Percentiles rank a stretch among this genome's conserved stretches.
Conservation (phyloP, 2,329 filamentous ascomycete species). For the Claviceps sp. region DNA sequence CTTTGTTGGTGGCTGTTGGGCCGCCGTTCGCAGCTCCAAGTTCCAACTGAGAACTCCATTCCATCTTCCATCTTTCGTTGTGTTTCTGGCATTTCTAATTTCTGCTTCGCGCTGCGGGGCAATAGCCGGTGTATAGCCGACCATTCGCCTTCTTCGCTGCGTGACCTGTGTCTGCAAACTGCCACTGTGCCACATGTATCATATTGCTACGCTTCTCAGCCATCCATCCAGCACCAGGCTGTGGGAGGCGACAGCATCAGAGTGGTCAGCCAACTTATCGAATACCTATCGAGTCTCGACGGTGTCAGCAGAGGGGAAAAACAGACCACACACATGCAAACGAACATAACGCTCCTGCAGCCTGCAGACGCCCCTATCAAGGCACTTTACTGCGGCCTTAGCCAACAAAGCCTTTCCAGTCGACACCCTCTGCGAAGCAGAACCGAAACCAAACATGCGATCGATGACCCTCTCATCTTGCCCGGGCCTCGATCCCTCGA, state of each 20-base stretch:
- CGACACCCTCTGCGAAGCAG: not conserved
- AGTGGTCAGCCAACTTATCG: no score
- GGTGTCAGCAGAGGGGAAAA: not conserved
- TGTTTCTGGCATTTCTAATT: not conserved
- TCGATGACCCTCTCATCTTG: not conserved
- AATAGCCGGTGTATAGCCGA: not conserved
- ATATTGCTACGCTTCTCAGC: no score
- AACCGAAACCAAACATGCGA: not conserved
- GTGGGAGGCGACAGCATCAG: not conserved
- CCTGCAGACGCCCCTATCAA: no score
- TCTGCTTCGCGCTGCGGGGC: not conserved
- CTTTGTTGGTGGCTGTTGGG: no score
- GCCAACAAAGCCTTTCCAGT: no score
- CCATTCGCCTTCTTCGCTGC: not conserved
- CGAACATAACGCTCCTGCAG: no score
- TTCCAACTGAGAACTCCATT: no score
- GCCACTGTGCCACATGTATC: not conserved
- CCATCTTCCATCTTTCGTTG: no score
- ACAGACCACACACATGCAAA: not conserved
- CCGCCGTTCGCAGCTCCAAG: no score
- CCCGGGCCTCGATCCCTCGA: not conserved
- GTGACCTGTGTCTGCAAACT: not conserved
- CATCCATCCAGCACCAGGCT: not conserved
- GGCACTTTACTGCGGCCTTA: no score
- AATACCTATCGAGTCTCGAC: not conserved